Conservation (phyloP, 768 basidiomycete genomes). For the Leccinum incarnatum region DNA sequence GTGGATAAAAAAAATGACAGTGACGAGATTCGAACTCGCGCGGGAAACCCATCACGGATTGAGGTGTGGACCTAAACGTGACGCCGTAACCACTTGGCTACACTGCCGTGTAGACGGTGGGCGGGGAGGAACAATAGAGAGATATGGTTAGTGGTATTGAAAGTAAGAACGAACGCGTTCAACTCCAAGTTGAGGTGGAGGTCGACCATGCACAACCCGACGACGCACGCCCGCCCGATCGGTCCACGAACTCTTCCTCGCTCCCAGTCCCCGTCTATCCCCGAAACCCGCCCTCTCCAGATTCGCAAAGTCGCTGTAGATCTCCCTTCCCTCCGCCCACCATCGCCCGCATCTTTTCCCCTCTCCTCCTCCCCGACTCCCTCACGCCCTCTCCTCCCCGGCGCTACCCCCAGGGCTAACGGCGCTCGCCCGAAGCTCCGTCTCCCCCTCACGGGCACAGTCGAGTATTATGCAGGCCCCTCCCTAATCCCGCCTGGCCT, state of each 20-base stretch:
- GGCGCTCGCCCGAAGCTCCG: slow-evolving; percentile 34
- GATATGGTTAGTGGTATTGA: background rate
- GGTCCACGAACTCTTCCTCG: slow-evolving; percentile 49
- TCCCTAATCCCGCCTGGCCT: slow-evolving; percentile 34
- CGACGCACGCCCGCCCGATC: slow-evolving; percentile 39
- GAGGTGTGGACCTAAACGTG: slow-evolving; percentile 46
- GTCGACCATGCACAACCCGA: slow-evolving; percentile 25
- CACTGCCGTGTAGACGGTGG: slow-evolving; percentile 36
- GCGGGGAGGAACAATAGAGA: background rate
- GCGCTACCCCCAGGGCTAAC: slow-evolving; percentile 26
- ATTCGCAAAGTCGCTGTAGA: slow-evolving; percentile 38
- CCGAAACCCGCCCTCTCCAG: slow-evolving; percentile 39
- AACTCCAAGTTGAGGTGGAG: background rate
- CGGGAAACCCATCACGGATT: slow-evolving; percentile 57
- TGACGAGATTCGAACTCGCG: slow-evolving; percentile 62
- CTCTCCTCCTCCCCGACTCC: slow-evolving; percentile 32
- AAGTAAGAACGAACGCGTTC: slow-evolving; percentile 3
- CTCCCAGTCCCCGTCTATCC: slow-evolving; percentile 41
- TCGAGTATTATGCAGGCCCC: slow-evolving; percentile 32
- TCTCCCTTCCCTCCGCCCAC: slow-evolving; percentile 25
- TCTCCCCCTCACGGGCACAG: slow-evolving; percentile 31
- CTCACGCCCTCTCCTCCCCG: slow-evolving; percentile 32
- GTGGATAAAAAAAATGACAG: slow-evolving; percentile 37
- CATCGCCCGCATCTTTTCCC: slow-evolving; percentile 29
- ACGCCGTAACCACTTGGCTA: slow-evolving; percentile 62